These are phyloP conservation scores for Ophiostoma ulmi DNA, from an alignment of 2,329 filamentous ascomycete genomes.

Conservation along the genomic window DNA sequence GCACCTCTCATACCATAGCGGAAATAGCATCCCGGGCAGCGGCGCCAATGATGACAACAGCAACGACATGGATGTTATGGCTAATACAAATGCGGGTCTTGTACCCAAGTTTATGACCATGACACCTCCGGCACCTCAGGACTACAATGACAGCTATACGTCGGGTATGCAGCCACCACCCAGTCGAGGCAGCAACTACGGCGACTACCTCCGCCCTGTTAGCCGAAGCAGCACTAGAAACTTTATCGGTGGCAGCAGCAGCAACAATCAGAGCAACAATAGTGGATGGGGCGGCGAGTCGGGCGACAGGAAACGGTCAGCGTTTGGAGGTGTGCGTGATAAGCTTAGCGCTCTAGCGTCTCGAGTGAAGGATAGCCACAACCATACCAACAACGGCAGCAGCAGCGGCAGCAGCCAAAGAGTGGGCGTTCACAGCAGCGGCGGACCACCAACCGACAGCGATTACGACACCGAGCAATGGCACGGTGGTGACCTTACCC, in stretches of 20 bases:
- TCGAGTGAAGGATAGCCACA: slow-evolving; percentile 29
- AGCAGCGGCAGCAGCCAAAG: background rate
- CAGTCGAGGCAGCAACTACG: slow-evolving; percentile 22
- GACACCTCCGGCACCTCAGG: slow-evolving; percentile 43
- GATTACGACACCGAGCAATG: background rate
- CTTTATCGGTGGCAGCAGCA: slow-evolving; percentile 22
- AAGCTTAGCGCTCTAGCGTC: slow-evolving; percentile 31
- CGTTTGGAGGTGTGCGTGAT: slow-evolving; percentile 27
- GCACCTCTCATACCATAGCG: slow-evolving; percentile 38
- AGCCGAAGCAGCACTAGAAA: slow-evolving; percentile 24
- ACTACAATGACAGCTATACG: slow-evolving; percentile 17
- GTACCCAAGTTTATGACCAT: slow-evolving; percentile 43
- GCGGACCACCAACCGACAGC: background rate
- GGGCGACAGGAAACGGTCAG: slow-evolving; percentile 24
- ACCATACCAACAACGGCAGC: slow-evolving; percentile 12
- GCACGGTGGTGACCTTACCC: slow-evolving; percentile 15
- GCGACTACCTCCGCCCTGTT: slow-evolving; percentile 29
- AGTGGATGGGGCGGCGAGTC: slow-evolving; percentile 22
- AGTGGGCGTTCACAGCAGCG: slow-evolving; percentile 19
- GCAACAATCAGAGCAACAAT: slow-evolving; percentile 19
- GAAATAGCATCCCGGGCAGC: background rate
- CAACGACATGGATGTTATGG: background rate
- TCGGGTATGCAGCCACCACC: slow-evolving; percentile 8
- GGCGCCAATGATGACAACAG: background rate
- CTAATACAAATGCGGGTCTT: slow-evolving; percentile 21